These are phyloP conservation scores for Dioszegia aurantiaca DNA, from an alignment of 768 basidiomycete genomes.

Conservation along the genomic window DNA sequence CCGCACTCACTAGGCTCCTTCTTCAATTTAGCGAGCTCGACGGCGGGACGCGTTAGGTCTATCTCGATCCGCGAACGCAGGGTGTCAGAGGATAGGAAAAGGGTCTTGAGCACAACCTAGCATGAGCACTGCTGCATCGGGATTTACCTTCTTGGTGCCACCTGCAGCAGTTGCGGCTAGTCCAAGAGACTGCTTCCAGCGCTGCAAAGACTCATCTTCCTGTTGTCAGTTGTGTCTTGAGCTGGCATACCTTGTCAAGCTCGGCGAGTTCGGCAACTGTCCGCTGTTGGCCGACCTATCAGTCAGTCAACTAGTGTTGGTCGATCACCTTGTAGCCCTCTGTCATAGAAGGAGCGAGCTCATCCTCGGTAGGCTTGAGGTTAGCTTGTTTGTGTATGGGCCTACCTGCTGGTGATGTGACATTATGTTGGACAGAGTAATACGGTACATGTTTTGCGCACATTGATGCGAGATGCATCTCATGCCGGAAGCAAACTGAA, in stretches of 20 bases:
- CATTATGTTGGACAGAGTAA: no score
- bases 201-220: constrained; percentile 83
- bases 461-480: no score
- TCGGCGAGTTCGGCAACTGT: constrained; percentile 75
- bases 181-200: constrained; percentile 94
- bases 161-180: constrained; percentile 61
- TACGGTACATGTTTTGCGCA: no score
- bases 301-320: constrained; percentile 15
- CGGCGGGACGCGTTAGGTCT: constrained; percentile 60
- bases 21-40: constrained; percentile 61
- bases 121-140: neutral
- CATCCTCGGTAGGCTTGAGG: constrained; percentile 45
- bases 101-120: constrained; percentile 52
- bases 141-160: constrained; percentile 62
- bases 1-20: constrained; percentile 60
- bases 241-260: constrained; percentile 63
- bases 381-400: neutral
- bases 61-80: constrained; percentile 64
- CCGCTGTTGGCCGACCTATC: constrained; percentile 54
- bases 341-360: constrained; percentile 49
- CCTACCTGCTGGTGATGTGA: constrained; percentile 30
- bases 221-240: constrained; percentile 15
- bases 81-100: constrained; percentile 76
- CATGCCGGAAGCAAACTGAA: no score
- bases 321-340: constrained; percentile 50